Percentiles rank a stretch among this genome's conserved stretches.
Evolutionary conservation across 179 eudicot species (phyloP).

Genomic region (Drosera spatulata): DNA sequence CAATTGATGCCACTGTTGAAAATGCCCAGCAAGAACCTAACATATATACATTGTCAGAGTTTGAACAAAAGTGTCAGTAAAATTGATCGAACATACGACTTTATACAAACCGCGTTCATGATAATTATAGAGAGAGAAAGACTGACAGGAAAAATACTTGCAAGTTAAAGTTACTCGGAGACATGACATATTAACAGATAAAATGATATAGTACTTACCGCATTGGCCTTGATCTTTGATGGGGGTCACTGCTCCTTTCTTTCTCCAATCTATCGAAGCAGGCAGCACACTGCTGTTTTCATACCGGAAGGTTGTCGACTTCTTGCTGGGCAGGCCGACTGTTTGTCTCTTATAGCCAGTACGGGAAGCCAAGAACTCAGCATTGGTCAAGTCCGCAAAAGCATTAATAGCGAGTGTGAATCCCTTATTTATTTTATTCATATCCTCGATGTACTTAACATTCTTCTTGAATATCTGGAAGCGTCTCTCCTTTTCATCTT

Average conservation of each 20-base stretch:
- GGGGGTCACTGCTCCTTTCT: conserved; percentile 57
- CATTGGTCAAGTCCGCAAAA: conserved; percentile 71
- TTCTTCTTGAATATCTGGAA: conserved; percentile 20
- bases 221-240: conserved; percentile 89
- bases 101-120: conserved; percentile 8
- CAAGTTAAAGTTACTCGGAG: too few species aligned
- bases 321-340: conserved; percentile 29
- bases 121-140: too few species aligned
- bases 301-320: conserved; percentile 44
- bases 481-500: conserved; percentile 18
- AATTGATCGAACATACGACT: conserved; percentile 57
- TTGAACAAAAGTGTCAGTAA: conserved; percentile 72
- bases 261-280: conserved; percentile 70
- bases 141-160: too few species aligned
- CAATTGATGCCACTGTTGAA: too few species aligned
- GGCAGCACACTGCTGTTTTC: conserved; percentile 41
- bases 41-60: conserved; percentile 43
- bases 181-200: too few species aligned
- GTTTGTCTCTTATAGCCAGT: conserved; percentile 53
- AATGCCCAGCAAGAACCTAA: too few species aligned
- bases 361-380: conserved; percentile 37
- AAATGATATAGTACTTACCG: conserved; percentile 26
- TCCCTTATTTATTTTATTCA: conserved; percentile 62
- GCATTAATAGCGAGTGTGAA: conserved; percentile 65
- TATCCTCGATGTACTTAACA: conserved; percentile 29